Evolutionary conservation across 1,139 yeast species (phyloP), one percentile per base, ranked within the genome.

Genomic region (Sugiyamaella grinbergsii): DNA sequence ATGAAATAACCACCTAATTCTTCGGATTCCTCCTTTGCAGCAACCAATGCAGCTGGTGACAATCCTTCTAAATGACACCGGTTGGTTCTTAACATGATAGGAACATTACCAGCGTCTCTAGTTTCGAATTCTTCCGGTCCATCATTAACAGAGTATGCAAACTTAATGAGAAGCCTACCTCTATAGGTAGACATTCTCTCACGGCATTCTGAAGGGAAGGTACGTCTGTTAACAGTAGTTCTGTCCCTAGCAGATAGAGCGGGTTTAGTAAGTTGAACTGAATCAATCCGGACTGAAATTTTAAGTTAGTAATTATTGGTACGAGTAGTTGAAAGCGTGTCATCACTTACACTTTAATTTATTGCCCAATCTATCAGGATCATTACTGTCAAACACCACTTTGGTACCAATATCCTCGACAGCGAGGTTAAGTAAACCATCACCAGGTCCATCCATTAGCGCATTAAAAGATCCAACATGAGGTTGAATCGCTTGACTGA

Each of bases 381-480:
- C 87, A 57, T 78, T 81, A 34, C 89, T 81, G 68, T 93, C 98
- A 64, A 88, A 91, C 13, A 89, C 82, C 24, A 90, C 82, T 65
- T 84, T 87, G 56, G 80, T 70, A 8, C 98, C 98, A 57, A 93
- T 89, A 64, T 93, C 98, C 63, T 84, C 77, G 42, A 86, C 95
- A 1, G 87, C 98, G 49, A 85, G 72, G 67, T 91, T 90, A 56
- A 93, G 75, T 41, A 93, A 72, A 3, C 97, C 97, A 31, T 93
- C 95, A 24, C 83, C 81, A 10, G 71, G 68, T 22, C 96, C 96
- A 54, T 87, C 96, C 36, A 95, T 86, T 53, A 93, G 76, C 11
- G 97, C 98, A 75, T 93, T 85, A 76, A 93, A 93, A 1, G 98
- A 93, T 7, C 96, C 98, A 53, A 94, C 79, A 68, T 93, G 99